phyloP scores from a whole-genome alignment of 164 flowering plant genomes.

The Cinnamomum chago region DNA sequence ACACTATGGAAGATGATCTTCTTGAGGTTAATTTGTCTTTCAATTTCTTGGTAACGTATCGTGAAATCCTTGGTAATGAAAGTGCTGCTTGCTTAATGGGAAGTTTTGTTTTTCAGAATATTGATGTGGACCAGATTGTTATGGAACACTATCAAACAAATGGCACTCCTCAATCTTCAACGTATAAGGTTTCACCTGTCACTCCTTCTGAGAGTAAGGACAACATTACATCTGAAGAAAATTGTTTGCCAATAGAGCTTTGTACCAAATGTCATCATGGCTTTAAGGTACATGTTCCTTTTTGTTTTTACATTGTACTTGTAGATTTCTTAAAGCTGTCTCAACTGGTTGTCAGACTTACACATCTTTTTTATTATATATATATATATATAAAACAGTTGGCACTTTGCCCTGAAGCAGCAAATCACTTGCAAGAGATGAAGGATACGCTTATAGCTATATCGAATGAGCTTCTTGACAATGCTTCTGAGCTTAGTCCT shows the following conservation, averaged over 20 bases:
- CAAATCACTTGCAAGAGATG: constrained; percentile 74
- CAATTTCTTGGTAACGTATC: neutral
- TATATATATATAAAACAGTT: constrained; percentile 38
- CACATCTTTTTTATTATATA: constrained; percentile 12
- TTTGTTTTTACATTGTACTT: neutral
- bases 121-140: constrained; percentile 91
- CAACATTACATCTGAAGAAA: constrained; percentile 27
- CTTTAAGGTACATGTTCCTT: constrained; percentile 45
- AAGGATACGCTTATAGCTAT: constrained; percentile 75
- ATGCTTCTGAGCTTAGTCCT: constrained; percentile 45
- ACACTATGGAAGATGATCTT: constrained; percentile 65
- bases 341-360: constrained; percentile 9
- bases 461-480: constrained; percentile 88
- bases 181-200: constrained; percentile 39
- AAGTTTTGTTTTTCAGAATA: constrained; percentile 38
- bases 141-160: constrained; percentile 68
- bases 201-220: constrained; percentile 34
- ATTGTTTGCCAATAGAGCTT: constrained; percentile 57
- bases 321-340: neutral
- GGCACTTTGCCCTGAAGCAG: constrained; percentile 76
- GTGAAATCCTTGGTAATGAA: neutral
- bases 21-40: constrained; percentile 52
- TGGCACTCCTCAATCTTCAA: constrained; percentile 66
- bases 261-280: constrained; percentile 71
- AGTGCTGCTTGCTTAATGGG: neutral